Evolutionary conservation across 2,329 filamentous ascomycete species (phyloP).

Genomic region (Cadophora sp.): DNA sequence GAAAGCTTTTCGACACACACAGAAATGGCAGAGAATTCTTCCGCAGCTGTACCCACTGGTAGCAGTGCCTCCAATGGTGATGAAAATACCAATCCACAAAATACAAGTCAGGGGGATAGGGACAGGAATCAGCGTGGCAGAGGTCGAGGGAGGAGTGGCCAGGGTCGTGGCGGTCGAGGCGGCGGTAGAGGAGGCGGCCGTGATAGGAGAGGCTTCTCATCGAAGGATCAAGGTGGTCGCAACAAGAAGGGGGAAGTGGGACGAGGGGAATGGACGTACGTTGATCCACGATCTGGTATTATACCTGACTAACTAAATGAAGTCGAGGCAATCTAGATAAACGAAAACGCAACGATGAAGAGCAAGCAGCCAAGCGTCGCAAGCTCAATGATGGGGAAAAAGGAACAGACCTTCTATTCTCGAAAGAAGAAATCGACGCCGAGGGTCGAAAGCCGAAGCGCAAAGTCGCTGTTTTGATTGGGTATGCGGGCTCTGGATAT

Average conservation of each 20-base stretch:
- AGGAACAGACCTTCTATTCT: conserved; percentile 54
- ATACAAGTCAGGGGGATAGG: conserved; percentile 23
- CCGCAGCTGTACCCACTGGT: conserved; percentile 24
- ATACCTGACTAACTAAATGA: conserved; percentile 54
- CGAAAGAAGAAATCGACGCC: conserved; percentile 83
- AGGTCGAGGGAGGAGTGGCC: conserved; percentile 21
- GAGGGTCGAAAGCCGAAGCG: conserved; percentile 91
- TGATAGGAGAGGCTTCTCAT: conserved; percentile 30
- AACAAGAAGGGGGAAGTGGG: conserved; percentile 73
- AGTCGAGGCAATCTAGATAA: conserved; percentile 59
- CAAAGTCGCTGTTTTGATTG: conserved; percentile 95
- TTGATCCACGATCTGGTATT: conserved; percentile 28
- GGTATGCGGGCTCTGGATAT: conserved; percentile 96
- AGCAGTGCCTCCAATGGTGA: conserved; percentile 21
- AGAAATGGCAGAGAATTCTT: conserved; percentile 39
- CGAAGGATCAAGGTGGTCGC: conserved; percentile 44
- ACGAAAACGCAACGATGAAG: conserved; percentile 56
- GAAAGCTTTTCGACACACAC: conserved; percentile 31
- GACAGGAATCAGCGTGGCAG: conserved; percentile 31
- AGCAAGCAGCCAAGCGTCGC: conserved; percentile 60
- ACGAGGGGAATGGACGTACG: conserved; percentile 69
- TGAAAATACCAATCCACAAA: conserved; percentile 22
- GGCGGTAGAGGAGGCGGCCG: conserved; percentile 32
- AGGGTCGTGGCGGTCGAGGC: conserved; percentile 36
- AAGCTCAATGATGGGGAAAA: conserved; percentile 51